Evolutionary conservation across 345 rosid species (phyloP).

Genomic region (Brassica napus): DNA sequence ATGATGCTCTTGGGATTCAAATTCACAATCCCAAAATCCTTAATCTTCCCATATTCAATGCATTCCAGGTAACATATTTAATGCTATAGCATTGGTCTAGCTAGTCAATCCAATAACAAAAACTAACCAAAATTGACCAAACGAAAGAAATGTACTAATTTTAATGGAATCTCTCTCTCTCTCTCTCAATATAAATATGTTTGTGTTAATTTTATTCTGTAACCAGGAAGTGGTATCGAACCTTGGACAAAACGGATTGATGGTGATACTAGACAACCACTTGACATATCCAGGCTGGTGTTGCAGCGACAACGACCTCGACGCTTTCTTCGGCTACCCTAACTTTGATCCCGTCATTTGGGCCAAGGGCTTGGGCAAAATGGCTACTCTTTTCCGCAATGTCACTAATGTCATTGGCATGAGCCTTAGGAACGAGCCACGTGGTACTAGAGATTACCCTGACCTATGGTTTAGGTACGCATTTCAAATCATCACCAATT

Average conservation of each 20-base stretch:
- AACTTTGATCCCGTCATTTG: slow-evolving; percentile 67
- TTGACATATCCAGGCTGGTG: slow-evolving; percentile 92
- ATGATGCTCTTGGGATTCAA: slow-evolving; percentile 59
- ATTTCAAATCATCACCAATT: too few species aligned
- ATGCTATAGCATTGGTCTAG: background rate
- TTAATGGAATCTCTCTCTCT: background rate
- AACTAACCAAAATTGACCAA: background rate
- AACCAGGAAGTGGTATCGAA: slow-evolving; percentile 68
- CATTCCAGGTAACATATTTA: slow-evolving; percentile 56
- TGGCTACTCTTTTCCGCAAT: slow-evolving; percentile 69
- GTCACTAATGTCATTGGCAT: slow-evolving; percentile 65
- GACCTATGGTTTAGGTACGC: slow-evolving; percentile 69
- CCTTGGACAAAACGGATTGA: slow-evolving; percentile 61
- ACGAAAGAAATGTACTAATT: background rate
- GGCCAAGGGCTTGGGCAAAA: slow-evolving; percentile 58
- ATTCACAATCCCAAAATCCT: slow-evolving; percentile 44
- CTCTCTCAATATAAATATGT: background rate
- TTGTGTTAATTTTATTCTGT: background rate
- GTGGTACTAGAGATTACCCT: slow-evolving; percentile 66
- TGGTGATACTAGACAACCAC: slow-evolving; percentile 89
- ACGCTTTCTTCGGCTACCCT: slow-evolving; percentile 82
- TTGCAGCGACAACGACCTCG: slow-evolving; percentile 63
- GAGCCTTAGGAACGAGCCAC: slow-evolving; percentile 85
- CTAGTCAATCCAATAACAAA: background rate
- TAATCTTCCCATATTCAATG: slow-evolving; percentile 61